Percentiles rank a stretch among this genome's conserved stretches.
These are phyloP conservation scores for Suhomyces sp. DNA, from an alignment of 805 yeast species.

Conservation along the genomic window DNA sequence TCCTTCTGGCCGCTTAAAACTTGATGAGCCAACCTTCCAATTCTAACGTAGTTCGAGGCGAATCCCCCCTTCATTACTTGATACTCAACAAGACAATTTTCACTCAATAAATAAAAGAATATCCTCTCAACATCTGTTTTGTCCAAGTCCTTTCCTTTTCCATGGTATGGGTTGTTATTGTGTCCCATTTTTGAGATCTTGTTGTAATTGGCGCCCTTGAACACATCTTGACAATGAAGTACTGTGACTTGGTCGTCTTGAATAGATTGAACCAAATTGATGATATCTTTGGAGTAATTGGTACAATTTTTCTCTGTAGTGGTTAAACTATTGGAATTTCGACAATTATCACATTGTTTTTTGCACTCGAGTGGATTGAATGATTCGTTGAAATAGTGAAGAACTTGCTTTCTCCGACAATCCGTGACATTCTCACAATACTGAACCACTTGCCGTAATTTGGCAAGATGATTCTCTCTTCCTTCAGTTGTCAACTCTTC, in stretches of 20 bases:
- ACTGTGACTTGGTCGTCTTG: slow-evolving; percentile 67
- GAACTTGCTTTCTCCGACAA: slow-evolving; percentile 84
- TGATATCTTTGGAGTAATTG: slow-evolving; percentile 54
- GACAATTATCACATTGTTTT: slow-evolving; percentile 85
- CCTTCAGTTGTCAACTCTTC: slow-evolving; percentile 60
- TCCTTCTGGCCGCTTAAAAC: slow-evolving; percentile 46
- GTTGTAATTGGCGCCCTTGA: slow-evolving; percentile 67
- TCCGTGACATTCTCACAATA: slow-evolving; percentile 90
- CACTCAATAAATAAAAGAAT: slow-evolving; percentile 72
- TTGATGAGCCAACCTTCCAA: slow-evolving; percentile 55
- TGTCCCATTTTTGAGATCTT: slow-evolving; percentile 65
- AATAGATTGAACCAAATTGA: slow-evolving; percentile 56
- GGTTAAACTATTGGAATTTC: slow-evolving; percentile 36
- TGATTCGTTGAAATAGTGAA: slow-evolving; percentile 85
- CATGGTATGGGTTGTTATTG: slow-evolving; percentile 60
- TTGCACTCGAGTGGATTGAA: slow-evolving; percentile 67
- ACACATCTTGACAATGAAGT: slow-evolving; percentile 78
- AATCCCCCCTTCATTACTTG: slow-evolving; percentile 77
- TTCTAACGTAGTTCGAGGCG: slow-evolving; percentile 69
- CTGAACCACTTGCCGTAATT: slow-evolving; percentile 79
- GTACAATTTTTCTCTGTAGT: slow-evolving; percentile 69
- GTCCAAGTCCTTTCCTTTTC: slow-evolving; percentile 63
- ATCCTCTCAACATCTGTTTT: slow-evolving; percentile 77
- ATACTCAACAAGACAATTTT: slow-evolving; percentile 66
- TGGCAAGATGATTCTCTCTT: slow-evolving; percentile 73